phyloP scores from a whole-genome alignment of 1,139 yeast species.

The Taphrina communis region DNA sequence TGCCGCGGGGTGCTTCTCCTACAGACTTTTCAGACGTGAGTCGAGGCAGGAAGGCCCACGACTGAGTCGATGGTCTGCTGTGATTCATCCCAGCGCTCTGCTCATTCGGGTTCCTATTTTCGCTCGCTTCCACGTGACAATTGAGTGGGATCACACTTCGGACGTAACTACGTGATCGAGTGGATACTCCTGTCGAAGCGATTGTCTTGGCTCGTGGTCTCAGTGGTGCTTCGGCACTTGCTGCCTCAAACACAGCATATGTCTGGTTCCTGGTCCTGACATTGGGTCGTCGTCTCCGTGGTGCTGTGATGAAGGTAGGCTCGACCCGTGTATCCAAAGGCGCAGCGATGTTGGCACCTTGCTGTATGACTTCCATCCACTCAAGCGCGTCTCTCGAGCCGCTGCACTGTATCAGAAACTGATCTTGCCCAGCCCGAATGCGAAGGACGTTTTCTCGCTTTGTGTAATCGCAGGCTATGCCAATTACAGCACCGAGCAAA shows the following conservation, averaged over 20 bases:
- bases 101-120: background rate
- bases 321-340: conserved; percentile 33
- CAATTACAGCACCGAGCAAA: conserved; percentile 49
- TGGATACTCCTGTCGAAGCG: background rate
- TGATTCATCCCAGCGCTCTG: background rate
- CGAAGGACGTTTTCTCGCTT: conserved; percentile 66
- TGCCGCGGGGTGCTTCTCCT: no score
- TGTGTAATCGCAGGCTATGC: conserved; percentile 71
- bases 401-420: conserved; percentile 63
- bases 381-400: conserved; percentile 62
- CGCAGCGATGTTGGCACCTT: conserved; percentile 53
- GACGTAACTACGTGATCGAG: conserved; percentile 3
- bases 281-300: conserved; percentile 24
- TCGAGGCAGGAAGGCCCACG: conserved; percentile 1
- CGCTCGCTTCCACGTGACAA: background rate
- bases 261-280: conserved; percentile 22
- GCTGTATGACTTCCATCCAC: conserved; percentile 61
- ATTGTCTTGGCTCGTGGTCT: conserved; percentile 15
- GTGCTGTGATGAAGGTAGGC: conserved; percentile 28
- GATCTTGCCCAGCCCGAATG: conserved; percentile 71
- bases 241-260: conserved; percentile 34
- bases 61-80: background rate
- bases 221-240: conserved; percentile 25
- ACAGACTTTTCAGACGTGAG: background rate
- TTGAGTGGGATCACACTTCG: conserved; percentile 16